Evolutionary conservation across 2,329 filamentous ascomycete species (phyloP).

Genomic region (Mycocentrospora acerina): DNA sequence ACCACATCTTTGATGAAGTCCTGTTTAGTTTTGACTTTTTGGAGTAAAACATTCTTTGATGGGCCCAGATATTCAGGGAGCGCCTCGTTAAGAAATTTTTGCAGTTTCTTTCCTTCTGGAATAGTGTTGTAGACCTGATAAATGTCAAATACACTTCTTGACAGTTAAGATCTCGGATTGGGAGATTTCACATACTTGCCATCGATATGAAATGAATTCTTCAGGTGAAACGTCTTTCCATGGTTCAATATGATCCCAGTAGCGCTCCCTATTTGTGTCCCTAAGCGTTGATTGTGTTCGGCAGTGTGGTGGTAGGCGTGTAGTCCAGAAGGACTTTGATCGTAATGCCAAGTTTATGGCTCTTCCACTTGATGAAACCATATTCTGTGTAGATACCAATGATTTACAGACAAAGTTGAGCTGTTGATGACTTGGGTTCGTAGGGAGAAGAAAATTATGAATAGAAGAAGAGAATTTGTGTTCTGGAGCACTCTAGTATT

Average conservation of each 20-base stretch:
- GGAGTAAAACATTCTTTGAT: conserved; percentile 30
- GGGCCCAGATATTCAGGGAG: conserved; percentile 54
- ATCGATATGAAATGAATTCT: conserved; percentile 56
- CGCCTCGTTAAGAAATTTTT: conserved; percentile 52
- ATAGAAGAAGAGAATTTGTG: too few species aligned
- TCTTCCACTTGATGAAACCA: conserved; percentile 4
- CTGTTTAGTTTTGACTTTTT: conserved; percentile 49
- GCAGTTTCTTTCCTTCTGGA: conserved; percentile 50
- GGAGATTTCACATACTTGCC: conserved; percentile 56
- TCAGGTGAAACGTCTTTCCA: conserved; percentile 53
- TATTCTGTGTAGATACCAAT: conserved; percentile 2
- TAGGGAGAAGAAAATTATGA: too few species aligned
- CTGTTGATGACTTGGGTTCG: too few species aligned
- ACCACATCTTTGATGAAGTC: conserved; percentile 58
- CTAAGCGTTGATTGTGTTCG: conserved; percentile 13
- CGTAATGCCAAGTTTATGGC: conserved; percentile 2
- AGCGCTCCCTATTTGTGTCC: conserved; percentile 29
- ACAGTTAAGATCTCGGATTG: too few species aligned
- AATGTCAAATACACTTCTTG: too few species aligned
- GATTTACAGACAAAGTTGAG: too few species aligned
- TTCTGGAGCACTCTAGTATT: too few species aligned
- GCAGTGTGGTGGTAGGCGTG: conserved; percentile 1
- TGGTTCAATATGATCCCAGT: conserved; percentile 54
- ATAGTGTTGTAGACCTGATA: conserved; percentile 53
- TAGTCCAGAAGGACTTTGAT: not conserved